Evolutionary conservation across 2,329 filamentous ascomycete genomes (phyloP), one percentile per base, ranked within the genome.

Genomic region (Neurospora sp.): DNA sequence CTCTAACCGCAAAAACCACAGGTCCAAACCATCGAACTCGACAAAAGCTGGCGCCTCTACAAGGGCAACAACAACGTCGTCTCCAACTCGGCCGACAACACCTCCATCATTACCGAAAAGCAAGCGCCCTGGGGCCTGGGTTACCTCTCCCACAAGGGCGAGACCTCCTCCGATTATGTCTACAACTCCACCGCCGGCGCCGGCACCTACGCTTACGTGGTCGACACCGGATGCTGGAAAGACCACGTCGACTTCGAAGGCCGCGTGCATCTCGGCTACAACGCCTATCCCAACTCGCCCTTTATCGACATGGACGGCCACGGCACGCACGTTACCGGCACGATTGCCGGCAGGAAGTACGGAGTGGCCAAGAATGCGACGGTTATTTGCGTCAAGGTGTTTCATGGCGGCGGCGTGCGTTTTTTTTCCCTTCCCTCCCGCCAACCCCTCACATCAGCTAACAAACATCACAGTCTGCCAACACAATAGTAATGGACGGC

Each of bases 141-240:
- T 19, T 74, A 75, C 68, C 74, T 79, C 74, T 79, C 78, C 5
- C 75, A 76, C 71, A 40, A 68, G 7, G 73, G 67, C 15, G 67
- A 28, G n/a, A 9, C 66, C 19, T 68, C 28, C 17, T 69, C 69
- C 58, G 71, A 71, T 68, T 79, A 78, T 70, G 70, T 72, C 42
- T 79, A 78, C 71, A 75, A 77, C 68, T 58, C 68, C 40, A 73
- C 68, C 23, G 74, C 73, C 15, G 77, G 77, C 33, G 67, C 71
- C 13, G 75, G 73, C 15, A 75, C 73, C 9, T 82, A 78, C 70
- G 75, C 79, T 58, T 84, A 83, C 72, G 62, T 72, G 8, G 43
- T 73, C 68, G 72, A 73, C 71, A 71, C 72, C 3, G 72, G 72
- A n/a, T 66, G 73, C 46, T 58, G 58, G 17, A 42, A 68, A 4